Percentiles rank a stretch among this genome's conserved stretches.
Conservation (phyloP, 306 rosid genomes). For the Inga leiocalycina region DNA sequence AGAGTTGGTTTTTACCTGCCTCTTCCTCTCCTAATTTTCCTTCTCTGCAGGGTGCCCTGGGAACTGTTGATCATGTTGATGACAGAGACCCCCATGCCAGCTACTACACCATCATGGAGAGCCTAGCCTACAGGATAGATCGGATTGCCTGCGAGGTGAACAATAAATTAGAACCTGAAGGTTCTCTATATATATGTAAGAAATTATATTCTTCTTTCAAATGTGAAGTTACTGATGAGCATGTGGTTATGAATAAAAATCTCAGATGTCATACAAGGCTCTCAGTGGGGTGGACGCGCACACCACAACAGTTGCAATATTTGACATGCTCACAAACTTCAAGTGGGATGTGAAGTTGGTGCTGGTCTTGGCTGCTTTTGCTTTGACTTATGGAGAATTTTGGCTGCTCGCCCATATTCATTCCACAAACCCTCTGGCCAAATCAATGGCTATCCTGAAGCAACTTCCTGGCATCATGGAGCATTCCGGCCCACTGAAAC, state of each 20-base stretch:
- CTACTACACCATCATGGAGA: constrained; percentile 45
- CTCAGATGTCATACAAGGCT: constrained; percentile 52
- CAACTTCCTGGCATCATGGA: constrained; percentile 54
- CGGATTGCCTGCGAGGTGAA: constrained; percentile 60
- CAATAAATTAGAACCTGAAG: not conserved
- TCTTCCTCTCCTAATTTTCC: constrained; percentile 10
- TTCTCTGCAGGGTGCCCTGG: constrained; percentile 40
- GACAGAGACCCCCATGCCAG: constrained; percentile 38
- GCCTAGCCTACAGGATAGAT: constrained; percentile 53
- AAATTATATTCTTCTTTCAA: not conserved
- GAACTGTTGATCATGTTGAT: constrained; percentile 39
- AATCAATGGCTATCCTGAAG: constrained; percentile 54
- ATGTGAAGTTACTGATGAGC: not conserved
- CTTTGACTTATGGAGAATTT: constrained; percentile 49
- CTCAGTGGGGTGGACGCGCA: constrained; percentile 49
- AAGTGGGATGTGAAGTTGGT: constrained; percentile 61
- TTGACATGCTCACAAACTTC: constrained; percentile 44
- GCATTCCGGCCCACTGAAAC: constrained; percentile 34
- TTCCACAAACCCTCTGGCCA: constrained; percentile 46
- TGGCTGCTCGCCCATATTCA: constrained; percentile 56
- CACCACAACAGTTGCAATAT: constrained; percentile 44
- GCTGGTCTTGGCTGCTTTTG: constrained; percentile 50
- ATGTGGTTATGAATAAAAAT: constrained; percentile 27
- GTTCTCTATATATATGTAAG: not conserved
- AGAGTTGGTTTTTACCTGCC: not conserved